Percentiles rank a stretch among this genome's conserved stretches.
Conservation (phyloP, 371 early-diverging fungal species). For the Mucor saturninus region DNA sequence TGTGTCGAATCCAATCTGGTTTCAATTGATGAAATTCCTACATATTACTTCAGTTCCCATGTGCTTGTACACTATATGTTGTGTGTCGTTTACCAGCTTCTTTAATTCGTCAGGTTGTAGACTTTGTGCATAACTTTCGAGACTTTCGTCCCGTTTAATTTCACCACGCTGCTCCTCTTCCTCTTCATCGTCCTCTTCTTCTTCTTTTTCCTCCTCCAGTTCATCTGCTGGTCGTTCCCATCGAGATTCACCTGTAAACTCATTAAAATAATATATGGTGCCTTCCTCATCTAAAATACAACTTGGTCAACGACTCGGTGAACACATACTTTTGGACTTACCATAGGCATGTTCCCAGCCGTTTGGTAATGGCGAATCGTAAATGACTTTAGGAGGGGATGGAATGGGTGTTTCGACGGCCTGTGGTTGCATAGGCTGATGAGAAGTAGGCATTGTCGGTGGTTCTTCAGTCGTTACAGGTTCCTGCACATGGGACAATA, state of each 20-base stretch:
- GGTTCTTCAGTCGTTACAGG: no score
- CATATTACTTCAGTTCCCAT: background rate
- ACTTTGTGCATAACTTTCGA: conserved; percentile 24
- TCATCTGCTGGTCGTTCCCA: conserved; percentile 38
- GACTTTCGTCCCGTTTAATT: conserved; percentile 22
- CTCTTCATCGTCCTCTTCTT: background rate
- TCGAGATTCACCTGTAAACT: conserved; percentile 48
- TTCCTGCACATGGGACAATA: no score
- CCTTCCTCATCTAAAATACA: conserved; percentile 41
- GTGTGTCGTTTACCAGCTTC: conserved; percentile 32
- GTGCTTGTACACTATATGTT: background rate
- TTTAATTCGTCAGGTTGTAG: conserved; percentile 37
- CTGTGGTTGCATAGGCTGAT: background rate
- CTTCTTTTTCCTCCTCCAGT: background rate
- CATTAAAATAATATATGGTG: conserved; percentile 52
- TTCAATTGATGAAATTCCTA: conserved; percentile 46
- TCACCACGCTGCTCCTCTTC: background rate
- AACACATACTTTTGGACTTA: background rate
- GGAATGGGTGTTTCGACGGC: background rate
- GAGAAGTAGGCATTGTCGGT: background rate
- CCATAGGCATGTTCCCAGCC: conserved; percentile 33
- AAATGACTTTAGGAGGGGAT: background rate
- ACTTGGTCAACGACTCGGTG: background rate
- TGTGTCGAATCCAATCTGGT: conserved; percentile 41
- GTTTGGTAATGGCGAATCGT: conserved; percentile 16